These are phyloP conservation scores for Cardamine resedifolia DNA, from an alignment of 345 rosid species.

Conservation along the genomic window DNA sequence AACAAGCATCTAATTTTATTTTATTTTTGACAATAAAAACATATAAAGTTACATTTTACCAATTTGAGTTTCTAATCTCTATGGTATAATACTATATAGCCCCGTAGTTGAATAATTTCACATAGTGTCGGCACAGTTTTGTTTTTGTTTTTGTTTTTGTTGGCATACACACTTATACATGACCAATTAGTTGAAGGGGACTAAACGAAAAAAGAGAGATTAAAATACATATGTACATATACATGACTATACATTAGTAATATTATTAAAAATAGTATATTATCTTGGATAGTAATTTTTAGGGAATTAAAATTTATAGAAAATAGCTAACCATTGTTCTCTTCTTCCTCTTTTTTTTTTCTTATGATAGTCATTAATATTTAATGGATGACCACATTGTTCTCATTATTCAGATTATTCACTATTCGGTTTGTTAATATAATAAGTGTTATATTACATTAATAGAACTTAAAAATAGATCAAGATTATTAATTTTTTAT, in stretches of 20 bases:
- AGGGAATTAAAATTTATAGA: background rate
- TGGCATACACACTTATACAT: too few species aligned
- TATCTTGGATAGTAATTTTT: background rate
- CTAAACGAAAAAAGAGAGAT: background rate
- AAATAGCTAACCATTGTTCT: background rate
- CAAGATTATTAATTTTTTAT: too few species aligned
- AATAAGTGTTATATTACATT: too few species aligned
- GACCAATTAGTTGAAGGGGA: background rate
- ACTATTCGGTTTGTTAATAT: too few species aligned
- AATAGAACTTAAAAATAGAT: too few species aligned
- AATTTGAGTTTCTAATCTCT: background rate
- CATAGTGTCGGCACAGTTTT: background rate
- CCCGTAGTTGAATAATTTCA: background rate
- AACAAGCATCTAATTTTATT: background rate
- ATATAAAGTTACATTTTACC: background rate
- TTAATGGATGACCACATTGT: too few species aligned
- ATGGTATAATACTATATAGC: background rate
- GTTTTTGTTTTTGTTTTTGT: too few species aligned
- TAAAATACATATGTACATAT: background rate
- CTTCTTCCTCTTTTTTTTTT: background rate
- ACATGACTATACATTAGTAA: background rate
- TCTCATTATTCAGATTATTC: too few species aligned
- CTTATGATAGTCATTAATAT: slow-evolving; percentile 9
- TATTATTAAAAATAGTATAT: background rate
- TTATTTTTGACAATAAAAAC: background rate